These are phyloP conservation scores for Paecilomyces sp. DNA, from an alignment of 2,329 filamentous ascomycete genomes.

Conservation along the genomic window DNA sequence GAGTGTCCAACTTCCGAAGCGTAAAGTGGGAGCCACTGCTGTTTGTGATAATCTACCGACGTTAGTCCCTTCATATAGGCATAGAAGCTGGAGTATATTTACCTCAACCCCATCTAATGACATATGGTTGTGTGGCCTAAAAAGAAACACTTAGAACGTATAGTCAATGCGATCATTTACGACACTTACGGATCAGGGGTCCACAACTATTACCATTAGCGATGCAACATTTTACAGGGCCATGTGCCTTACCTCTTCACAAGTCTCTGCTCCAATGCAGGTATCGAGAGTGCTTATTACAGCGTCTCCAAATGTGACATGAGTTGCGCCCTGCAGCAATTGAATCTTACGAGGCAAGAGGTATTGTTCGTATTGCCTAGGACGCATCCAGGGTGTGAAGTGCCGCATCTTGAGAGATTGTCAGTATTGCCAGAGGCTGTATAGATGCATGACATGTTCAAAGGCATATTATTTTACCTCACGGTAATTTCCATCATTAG, in stretches of 20 bases:
- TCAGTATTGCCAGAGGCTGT: not conserved
- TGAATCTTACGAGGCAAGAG: constrained; percentile 53
- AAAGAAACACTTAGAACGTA: constrained; percentile 7
- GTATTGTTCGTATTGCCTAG: constrained; percentile 51
- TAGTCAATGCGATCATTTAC: not conserved
- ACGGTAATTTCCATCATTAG: constrained; percentile 60
- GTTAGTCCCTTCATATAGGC: not conserved
- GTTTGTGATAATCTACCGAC: not conserved
- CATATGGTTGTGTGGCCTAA: constrained; percentile 47
- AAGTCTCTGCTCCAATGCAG: constrained; percentile 37
- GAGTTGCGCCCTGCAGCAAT: constrained; percentile 46
- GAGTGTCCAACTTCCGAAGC: constrained; percentile 57
- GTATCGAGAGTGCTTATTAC: constrained; percentile 56
- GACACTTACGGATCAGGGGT: constrained; percentile 32
- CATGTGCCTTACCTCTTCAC: not conserved
- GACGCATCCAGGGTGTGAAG: constrained; percentile 56
- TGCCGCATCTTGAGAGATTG: constrained; percentile 44
- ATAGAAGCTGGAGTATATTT: constrained; percentile 47
- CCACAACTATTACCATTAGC: constrained; percentile 55
- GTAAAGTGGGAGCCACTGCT: constrained; percentile 54
- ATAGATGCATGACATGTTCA: not conserved
- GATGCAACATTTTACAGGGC: constrained; percentile 41
- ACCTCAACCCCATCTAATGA: constrained; percentile 63
- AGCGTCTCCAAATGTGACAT: constrained; percentile 59
- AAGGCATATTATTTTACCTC: not conserved